Base-by-base conservation (phyloP, 2,329 filamentous ascomycete genomes). In the Hyphodiscus sp. region DNA sequence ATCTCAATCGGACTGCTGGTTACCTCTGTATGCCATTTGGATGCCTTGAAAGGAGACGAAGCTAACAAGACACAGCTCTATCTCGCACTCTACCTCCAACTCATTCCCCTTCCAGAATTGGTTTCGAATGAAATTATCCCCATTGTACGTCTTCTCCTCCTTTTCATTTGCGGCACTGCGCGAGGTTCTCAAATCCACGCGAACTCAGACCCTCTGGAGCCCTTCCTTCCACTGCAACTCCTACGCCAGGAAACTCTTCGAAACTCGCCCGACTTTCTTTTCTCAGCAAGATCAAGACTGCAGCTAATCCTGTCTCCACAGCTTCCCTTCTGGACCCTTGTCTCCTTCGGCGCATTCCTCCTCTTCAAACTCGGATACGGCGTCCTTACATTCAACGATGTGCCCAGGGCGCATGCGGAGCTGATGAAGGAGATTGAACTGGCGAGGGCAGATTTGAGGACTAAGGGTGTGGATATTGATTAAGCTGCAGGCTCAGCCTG, bases 321-420 rank as follows among this genome's bases (percentile, higher is more conserved):
- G 91, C 81, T 97, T 47, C 94, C 94, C 53, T 89, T 96, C 76
- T 99, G 92, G 88, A 83, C 82, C 46, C 78, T 97, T 64, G 88
- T 99, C 61, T 85, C 88, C 20, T 91, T 97, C 68, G 94, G 91
- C 72, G 87, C 91, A 58, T 91, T 91, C 73, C 85, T 99, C 19
- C 86, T 99, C 60, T 90, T 87, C 75, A 89, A 90, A 65, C 86
- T 99, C 58, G 94, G 94, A 65, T 87, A 84, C 76, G 94, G 94
- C 60, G 89, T 99, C 64, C 79, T 96, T 69, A 96, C 90, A 53
- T 99, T 99, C 80, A 94, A 96, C 77, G 91, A 97, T 72, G 90
- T 95, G 47, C 91, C 92, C 51, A 81, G 89, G 58, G 94, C 94
- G 50, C 87, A 97, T 73, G 82, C 85, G 69, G 91, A 96, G 74